These are phyloP conservation scores for Microdochium paspali DNA, from an alignment of 2,329 filamentous ascomycete genomes.

Conservation along the genomic window DNA sequence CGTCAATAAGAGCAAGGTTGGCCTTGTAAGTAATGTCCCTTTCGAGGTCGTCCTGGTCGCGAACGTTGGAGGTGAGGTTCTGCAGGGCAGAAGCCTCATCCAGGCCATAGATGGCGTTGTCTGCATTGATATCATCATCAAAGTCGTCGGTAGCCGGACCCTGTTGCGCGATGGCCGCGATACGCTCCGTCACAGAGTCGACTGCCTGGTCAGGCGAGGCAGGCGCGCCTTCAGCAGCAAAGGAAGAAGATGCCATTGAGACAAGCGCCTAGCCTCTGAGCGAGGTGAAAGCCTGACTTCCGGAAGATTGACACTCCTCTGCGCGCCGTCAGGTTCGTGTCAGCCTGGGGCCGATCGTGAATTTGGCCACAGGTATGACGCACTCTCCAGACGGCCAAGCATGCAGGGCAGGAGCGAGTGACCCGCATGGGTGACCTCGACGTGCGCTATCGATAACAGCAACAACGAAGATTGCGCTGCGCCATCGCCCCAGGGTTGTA, in stretches of 20 bases:
- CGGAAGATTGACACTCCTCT: too few species aligned
- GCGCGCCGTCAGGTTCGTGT: too few species aligned
- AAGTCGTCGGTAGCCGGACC: background rate
- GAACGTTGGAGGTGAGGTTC: constrained; percentile 58
- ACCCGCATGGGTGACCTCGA: too few species aligned
- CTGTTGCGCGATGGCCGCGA: background rate
- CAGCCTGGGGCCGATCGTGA: too few species aligned
- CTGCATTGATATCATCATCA: constrained; percentile 3
- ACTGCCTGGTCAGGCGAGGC: background rate
- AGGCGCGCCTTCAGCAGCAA: background rate
- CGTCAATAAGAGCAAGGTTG: constrained; percentile 47
- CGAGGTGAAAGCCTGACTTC: background rate
- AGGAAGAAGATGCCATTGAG: background rate
- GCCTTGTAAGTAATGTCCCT: constrained; percentile 67
- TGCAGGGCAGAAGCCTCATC: constrained; percentile 53
- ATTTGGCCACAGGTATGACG: too few species aligned
- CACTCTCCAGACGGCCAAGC: too few species aligned
- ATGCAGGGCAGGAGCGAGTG: too few species aligned
- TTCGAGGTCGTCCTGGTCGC: constrained; percentile 85
- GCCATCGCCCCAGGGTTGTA: too few species aligned
- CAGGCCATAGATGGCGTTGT: constrained; percentile 11
- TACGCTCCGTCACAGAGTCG: background rate
- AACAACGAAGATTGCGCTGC: too few species aligned
- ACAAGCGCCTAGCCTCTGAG: background rate
- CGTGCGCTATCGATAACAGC: too few species aligned